Conservation (phyloP, 129 eudicot species). For the Cynara cardunculus region DNA sequence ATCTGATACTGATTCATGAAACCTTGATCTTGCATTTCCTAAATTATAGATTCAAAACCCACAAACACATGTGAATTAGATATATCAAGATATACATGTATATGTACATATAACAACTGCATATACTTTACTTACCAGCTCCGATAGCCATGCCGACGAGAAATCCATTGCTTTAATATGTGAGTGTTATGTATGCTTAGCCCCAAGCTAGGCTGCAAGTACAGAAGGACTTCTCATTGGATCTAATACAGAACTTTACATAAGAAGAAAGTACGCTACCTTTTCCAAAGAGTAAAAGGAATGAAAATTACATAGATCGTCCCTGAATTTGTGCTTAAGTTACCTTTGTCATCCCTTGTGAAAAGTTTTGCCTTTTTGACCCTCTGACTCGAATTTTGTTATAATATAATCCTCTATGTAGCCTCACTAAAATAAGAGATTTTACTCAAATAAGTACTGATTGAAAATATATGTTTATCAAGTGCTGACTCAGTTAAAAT, state of each 20-base stretch:
- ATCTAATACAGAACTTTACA: constrained; percentile 5
- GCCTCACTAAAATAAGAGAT: too few relatives aligned
- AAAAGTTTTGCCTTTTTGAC: neutral
- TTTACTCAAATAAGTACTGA: too few relatives aligned
- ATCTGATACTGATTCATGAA: constrained; percentile 12
- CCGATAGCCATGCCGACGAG: constrained; percentile 8
- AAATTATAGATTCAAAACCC: neutral
- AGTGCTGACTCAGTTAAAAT: too few relatives aligned
- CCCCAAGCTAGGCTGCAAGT: constrained; percentile 6
- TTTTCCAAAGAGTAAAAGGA: neutral
- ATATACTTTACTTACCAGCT: constrained; percentile 1
- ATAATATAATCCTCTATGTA: neutral
- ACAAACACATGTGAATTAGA: neutral
- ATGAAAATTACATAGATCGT: neutral
- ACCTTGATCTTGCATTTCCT: constrained; percentile 26
- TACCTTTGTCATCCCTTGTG: neutral
- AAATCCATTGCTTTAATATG: constrained; percentile 14
- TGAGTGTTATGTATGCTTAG: neutral
- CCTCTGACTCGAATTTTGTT: neutral
- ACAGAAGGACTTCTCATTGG: constrained; percentile 10
- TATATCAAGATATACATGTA: neutral
- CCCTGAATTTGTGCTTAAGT: neutral
- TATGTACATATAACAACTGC: neutral
- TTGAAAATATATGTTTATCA: too few relatives aligned
- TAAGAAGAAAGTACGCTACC: constrained; percentile 2